A percentile compares a stretch with the other conserved stretches of the same genome.
These are phyloP conservation scores for Silene uniflora DNA, from an alignment of 148 eudicot genomes.

Conservation along the genomic window DNA sequence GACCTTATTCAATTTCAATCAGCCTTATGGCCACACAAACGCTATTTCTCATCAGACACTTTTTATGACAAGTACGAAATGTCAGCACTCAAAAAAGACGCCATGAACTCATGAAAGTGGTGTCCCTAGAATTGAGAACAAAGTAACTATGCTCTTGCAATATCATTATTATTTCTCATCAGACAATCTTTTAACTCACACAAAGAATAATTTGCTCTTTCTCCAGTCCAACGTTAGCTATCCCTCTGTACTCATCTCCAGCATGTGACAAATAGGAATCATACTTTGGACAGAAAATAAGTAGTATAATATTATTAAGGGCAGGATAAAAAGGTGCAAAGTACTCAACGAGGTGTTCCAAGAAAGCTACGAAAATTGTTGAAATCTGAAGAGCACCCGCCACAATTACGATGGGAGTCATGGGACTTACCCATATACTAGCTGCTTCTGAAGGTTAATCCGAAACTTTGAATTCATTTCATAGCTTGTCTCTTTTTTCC, in stretches of 20 bases:
- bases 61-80: not conserved
- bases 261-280: not conserved
- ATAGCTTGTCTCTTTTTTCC: slow-evolving; percentile 81
- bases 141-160: not conserved
- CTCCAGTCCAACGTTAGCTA: not conserved
- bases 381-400: too few relatives aligned
- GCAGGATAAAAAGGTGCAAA: not conserved
- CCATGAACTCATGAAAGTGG: too few relatives aligned
- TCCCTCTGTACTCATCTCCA: slow-evolving; percentile 5
- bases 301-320: not conserved
- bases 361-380: not conserved
- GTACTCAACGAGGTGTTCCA: not conserved
- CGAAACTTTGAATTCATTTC: slow-evolving; percentile 64
- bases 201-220: not conserved
- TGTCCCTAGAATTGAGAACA: too few relatives aligned
- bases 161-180: not conserved
- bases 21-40: not conserved
- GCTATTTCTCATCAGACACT: too few relatives aligned
- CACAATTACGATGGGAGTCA: too few relatives aligned
- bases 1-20: not conserved
- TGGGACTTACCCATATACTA: slow-evolving; percentile 62
- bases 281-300: not conserved
- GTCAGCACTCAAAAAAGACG: not conserved
- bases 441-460: slow-evolving; percentile 76
- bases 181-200: not conserved